These are phyloP conservation scores for Exidia glandulosa DNA, from an alignment of 768 basidiomycete genomes.

Conservation along the genomic window DNA sequence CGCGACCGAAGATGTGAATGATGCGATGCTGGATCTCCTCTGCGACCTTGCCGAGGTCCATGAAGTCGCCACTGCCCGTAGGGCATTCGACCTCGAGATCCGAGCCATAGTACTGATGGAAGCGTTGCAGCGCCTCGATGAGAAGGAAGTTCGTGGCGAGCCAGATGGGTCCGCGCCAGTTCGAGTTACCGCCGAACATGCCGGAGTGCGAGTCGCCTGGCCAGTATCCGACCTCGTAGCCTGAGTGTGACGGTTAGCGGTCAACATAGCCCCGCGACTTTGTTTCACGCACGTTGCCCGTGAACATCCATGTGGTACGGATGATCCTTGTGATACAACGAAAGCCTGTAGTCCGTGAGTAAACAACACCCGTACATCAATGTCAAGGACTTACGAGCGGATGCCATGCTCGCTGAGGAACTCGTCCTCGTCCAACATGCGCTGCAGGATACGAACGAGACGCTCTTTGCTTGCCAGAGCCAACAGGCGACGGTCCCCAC, in stretches of 20 bases:
- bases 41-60: conserved; percentile 88
- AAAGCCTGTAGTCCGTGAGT: conserved; percentile 41
- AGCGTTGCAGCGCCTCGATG: conserved; percentile 92
- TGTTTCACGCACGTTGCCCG: conserved; percentile 50
- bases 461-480: conserved; percentile 90
- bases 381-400: conserved; percentile 59
- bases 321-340: conserved; percentile 78
- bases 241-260: no score
- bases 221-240: conserved; percentile 90
- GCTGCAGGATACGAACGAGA: conserved; percentile 75
- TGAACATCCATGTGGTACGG: conserved; percentile 95
- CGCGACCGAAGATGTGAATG: conserved; percentile 96
- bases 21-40: conserved; percentile 99
- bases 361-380: background rate
- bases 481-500: conserved; percentile 75
- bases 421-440: conserved; percentile 96
- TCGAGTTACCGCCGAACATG: conserved; percentile 99
- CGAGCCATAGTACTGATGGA: conserved; percentile 96
- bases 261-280: no score
- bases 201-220: conserved; percentile 94
- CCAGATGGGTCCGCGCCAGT: conserved; percentile 93
- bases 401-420: conserved; percentile 95
- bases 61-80: conserved; percentile 92
- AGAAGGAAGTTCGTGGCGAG: conserved; percentile 92
- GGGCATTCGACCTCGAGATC: conserved; percentile 88